These are phyloP conservation scores for Alternaria sp. DNA, from an alignment of 2,329 filamentous ascomycete species.

Conservation along the genomic window DNA sequence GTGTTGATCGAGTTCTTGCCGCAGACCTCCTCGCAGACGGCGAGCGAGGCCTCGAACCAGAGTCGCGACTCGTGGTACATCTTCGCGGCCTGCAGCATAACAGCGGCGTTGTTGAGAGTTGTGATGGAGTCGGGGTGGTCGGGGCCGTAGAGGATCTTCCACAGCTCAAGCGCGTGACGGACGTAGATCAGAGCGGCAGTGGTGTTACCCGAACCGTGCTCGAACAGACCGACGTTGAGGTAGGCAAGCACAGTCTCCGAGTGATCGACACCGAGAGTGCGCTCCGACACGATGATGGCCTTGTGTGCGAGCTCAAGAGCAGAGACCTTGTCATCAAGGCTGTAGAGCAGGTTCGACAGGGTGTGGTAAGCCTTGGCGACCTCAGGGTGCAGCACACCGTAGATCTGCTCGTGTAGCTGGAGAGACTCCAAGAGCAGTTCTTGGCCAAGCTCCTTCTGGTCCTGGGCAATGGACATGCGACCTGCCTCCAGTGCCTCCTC, in stretches of 20 bases:
- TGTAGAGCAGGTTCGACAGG: slow-evolving; percentile 93
- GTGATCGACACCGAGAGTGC: slow-evolving; percentile 91
- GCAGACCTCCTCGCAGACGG: slow-evolving; percentile 87
- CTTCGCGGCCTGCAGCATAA: slow-evolving; percentile 97
- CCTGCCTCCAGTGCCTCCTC: slow-evolving; percentile 97
- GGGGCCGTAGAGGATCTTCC: slow-evolving; percentile 94
- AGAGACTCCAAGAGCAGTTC: slow-evolving; percentile 95
- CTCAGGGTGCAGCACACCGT: slow-evolving; percentile 95
- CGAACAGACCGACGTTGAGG: slow-evolving; percentile 91
- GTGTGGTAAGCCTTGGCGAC: slow-evolving; percentile 95
- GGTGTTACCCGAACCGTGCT: slow-evolving; percentile 91
- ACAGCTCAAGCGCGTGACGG: slow-evolving; percentile 89
- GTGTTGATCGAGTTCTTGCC: slow-evolving; percentile 91
- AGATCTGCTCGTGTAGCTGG: slow-evolving; percentile 97
- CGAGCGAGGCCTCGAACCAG: slow-evolving; percentile 94
- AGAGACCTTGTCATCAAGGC: slow-evolving; percentile 95
- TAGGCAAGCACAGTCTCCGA: slow-evolving; percentile 94
- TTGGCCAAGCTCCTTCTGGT: slow-evolving; percentile 93
- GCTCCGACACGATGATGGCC: slow-evolving; percentile 93
- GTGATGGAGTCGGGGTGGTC: slow-evolving; percentile 98
- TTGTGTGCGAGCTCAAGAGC: slow-evolving; percentile 96
- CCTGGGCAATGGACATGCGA: slow-evolving; percentile 92
- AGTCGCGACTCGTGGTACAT: slow-evolving; percentile 91
- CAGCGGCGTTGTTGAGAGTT: slow-evolving; percentile 96
- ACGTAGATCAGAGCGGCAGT: slow-evolving; percentile 85